phyloP scores from a whole-genome alignment of 495 filamentous ascomycete species.

The Aspergillus ostianus region DNA sequence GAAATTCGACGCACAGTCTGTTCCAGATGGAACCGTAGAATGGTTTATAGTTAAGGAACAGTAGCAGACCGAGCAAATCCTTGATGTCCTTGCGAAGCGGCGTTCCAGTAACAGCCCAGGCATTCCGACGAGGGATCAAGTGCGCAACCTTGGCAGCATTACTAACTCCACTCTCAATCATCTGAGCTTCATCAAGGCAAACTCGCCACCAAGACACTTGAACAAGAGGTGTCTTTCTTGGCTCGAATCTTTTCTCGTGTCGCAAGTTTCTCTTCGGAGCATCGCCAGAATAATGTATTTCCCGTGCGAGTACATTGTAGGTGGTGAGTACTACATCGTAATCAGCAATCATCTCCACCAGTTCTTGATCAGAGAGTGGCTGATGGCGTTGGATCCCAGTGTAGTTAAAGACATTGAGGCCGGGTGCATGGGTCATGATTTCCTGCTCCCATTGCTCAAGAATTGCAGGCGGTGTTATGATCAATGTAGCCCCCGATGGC shows the following conservation, averaged over 20 bases:
- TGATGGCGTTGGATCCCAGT: conserved; percentile 45
- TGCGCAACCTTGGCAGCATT: conserved; percentile 78
- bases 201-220: conserved; percentile 88
- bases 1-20: conserved; percentile 56
- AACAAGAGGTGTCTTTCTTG: conserved; percentile 70
- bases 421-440: conserved; percentile 64
- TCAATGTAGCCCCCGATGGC: conserved; percentile 66
- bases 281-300: conserved; percentile 72
- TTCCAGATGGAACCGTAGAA: conserved; percentile 70
- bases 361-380: conserved; percentile 36
- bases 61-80: conserved; percentile 64
- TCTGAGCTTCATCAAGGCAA: conserved; percentile 93
- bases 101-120: conserved; percentile 93
- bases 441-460: conserved; percentile 87
- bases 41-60: conserved; percentile 78
- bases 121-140: conserved; percentile 76
- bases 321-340: conserved; percentile 86
- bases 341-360: conserved; percentile 47
- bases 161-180: conserved; percentile 85
- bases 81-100: conserved; percentile 77
- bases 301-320: conserved; percentile 71
- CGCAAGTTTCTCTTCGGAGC: conserved; percentile 65
- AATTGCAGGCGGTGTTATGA: conserved; percentile 81
- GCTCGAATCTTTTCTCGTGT: conserved; percentile 62
- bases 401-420: conserved; percentile 53